These are phyloP conservation scores for Lagerstroemia speciosa DNA, from an alignment of 345 rosid genomes.

Conservation along the genomic window DNA sequence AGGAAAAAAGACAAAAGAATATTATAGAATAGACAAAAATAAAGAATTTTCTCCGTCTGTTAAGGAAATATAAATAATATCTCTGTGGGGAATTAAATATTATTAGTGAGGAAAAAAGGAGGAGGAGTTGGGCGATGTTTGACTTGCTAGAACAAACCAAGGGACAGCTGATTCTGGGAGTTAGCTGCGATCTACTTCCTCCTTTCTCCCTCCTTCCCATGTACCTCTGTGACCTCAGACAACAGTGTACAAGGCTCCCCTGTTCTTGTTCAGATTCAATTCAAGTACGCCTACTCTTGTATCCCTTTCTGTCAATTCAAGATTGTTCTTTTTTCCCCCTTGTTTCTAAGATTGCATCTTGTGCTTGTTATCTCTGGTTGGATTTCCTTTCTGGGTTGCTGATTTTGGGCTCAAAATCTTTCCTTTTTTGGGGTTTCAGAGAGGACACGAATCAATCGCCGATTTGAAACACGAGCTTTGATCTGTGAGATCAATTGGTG, in stretches of 20 bases:
- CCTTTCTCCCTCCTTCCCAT: not conserved
- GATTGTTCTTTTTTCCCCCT: not conserved
- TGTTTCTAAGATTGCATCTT: constrained; percentile 1
- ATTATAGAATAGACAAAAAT: not conserved
- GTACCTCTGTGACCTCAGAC: not conserved
- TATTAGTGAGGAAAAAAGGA: not conserved
- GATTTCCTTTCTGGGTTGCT: constrained; percentile 8
- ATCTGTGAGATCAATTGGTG: not conserved
- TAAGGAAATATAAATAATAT: not conserved
- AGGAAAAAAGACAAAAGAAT: not conserved
- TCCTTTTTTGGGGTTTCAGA: not conserved
- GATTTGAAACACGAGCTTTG: too few species aligned
- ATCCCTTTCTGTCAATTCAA: not conserved
- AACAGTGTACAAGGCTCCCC: not conserved
- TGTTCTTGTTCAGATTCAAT: not conserved
- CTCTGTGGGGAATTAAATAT: not conserved
- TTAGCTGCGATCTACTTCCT: not conserved
- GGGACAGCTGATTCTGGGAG: not conserved
- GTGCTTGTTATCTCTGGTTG: not conserved
- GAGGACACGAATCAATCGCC: too few species aligned
- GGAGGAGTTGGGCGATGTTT: not conserved
- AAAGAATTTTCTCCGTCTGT: not conserved
- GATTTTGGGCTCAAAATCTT: constrained; percentile 4
- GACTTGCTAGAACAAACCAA: constrained; percentile 7
- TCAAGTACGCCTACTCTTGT: not conserved